Conservation (phyloP, 2,329 filamentous ascomycete genomes). For the Aspergillus flavus region DNA sequence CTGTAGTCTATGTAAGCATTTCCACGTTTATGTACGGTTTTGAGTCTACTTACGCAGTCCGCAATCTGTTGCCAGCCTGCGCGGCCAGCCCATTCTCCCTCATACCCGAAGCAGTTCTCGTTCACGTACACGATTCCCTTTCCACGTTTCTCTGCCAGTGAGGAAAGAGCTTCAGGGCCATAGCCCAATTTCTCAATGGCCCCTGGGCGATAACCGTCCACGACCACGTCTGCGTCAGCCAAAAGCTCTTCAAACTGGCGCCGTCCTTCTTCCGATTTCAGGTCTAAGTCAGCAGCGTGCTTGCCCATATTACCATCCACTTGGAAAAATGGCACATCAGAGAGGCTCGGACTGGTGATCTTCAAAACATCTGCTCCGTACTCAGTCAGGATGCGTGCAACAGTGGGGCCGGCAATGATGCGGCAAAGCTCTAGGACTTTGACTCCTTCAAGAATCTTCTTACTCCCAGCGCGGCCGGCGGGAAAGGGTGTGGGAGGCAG, state of each 20-base stretch:
- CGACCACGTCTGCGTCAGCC: constrained; percentile 64
- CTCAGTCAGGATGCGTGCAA: constrained; percentile 68
- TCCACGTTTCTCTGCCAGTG: constrained; percentile 56
- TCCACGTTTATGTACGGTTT: neutral
- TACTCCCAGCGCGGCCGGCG: constrained; percentile 33
- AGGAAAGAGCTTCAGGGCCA: constrained; percentile 56
- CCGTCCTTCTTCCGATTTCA: constrained; percentile 59
- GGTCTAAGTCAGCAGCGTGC: constrained; percentile 64
- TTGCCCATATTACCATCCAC: constrained; percentile 74
- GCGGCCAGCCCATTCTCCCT: constrained; percentile 63
- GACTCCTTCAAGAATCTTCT: constrained; percentile 55
- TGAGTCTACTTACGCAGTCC: constrained; percentile 56
- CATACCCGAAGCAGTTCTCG: constrained; percentile 71
- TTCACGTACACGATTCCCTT: constrained; percentile 69
- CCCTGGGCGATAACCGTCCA: constrained; percentile 71
- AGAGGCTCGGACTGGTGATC: constrained; percentile 67
- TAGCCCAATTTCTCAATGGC: constrained; percentile 67
- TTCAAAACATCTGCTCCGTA: constrained; percentile 74
- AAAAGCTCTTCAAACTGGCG: constrained; percentile 61
- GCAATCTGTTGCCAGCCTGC: constrained; percentile 74
- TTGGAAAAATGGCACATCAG: constrained; percentile 72
- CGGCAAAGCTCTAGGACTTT: constrained; percentile 74
- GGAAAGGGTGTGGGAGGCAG: constrained; percentile 32
- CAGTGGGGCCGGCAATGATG: constrained; percentile 72
- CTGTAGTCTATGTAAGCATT: constrained; percentile 26